Evolutionary conservation across 2,329 filamentous ascomycete genomes (phyloP), one percentile per base, ranked within the genome.

Genomic region (Cercospora sp.): DNA sequence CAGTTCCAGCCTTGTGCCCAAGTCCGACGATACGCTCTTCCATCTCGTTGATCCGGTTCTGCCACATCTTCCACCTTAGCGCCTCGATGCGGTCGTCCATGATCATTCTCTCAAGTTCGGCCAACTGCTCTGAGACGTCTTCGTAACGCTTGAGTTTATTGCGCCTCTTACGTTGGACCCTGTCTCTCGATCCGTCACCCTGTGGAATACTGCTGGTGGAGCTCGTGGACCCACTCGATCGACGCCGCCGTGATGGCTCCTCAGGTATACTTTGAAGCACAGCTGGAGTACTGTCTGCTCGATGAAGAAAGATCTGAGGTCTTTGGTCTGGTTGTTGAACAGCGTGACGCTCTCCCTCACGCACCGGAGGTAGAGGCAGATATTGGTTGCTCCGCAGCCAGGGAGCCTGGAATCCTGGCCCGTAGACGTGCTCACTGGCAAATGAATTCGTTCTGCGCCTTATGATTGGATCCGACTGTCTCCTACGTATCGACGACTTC

Each of bases 101-200:
- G 8, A 62, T 30, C 60, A 62, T 62, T 45, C 36, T 62, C 20
- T 62, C 60, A 12, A 62, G 36, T 9, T 28, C 40, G 13, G 16
- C 40, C 36, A 62, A 26, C 40, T 48, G 33, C 36, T 48, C 60
- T n/a, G 28, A 2, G 10, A 62, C 12, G 13, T 13, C 26, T 28
- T 51, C 60, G n/a, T 62, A 51, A 13, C 36, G 16, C 26, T n/a
- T 31, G 33, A 31, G 13, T 3, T n/a, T n/a, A 26, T 62, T 26
- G 18, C 16, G 20, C 23, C 12, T 45, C 40, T 18, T 62, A 12
- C 36, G 18, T 5, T 18, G 20, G 23, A 9, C 12, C 20, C 60
- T 30, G 40, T 62, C 36, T 30, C 26, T 18, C 23, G 60, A 18
- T 30, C 40, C 60, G 16, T 62, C 60, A 26, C 28, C 20, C 60